phyloP scores from a whole-genome alignment of 2,329 filamentous ascomycete genomes.

The Aspergillus transmontanensis region DNA sequence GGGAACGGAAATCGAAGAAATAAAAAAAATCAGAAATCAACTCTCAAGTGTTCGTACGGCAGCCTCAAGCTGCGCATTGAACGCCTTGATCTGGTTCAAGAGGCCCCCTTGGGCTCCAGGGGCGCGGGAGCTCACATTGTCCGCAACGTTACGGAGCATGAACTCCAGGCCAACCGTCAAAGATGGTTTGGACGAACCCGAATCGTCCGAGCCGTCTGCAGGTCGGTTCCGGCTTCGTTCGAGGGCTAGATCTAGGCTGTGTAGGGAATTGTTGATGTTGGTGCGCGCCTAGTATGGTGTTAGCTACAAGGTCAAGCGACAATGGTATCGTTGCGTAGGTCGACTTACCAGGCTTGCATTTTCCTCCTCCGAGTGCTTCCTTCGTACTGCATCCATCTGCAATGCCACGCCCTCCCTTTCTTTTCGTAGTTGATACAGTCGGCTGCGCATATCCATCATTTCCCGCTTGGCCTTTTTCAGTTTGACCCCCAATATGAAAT shows the following conservation, averaged over 20 bases:
- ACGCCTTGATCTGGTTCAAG: conserved; percentile 42
- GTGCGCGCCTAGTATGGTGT: conserved; percentile 34
- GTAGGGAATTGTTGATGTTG: conserved; percentile 46
- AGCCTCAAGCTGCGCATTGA: conserved; percentile 47
- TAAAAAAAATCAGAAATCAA: conserved; percentile 14
- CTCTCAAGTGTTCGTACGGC: conserved; percentile 32
- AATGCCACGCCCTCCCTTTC: conserved; percentile 53
- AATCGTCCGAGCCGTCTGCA: conserved; percentile 21
- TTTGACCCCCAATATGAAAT: conserved; percentile 49
- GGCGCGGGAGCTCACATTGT: conserved; percentile 43
- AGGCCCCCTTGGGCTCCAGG: conserved; percentile 44
- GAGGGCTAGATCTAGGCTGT: conserved; percentile 44
- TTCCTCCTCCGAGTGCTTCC: conserved; percentile 44
- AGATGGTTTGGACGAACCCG: conserved; percentile 15
- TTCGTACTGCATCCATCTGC: conserved; percentile 52
- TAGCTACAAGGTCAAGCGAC: background rate
- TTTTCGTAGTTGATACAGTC: conserved; percentile 51
- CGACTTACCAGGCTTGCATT: conserved; percentile 35
- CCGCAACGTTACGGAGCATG: conserved; percentile 44
- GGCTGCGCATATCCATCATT: conserved; percentile 48
- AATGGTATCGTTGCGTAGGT: background rate
- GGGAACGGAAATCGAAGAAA: conserved; percentile 3
- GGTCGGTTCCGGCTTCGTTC: conserved; percentile 38
- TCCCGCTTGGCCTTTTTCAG: conserved; percentile 49
- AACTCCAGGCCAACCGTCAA: conserved; percentile 44